phyloP scores from a whole-genome alignment of 768 basidiomycete genomes.

The Asterophora parasitica region DNA sequence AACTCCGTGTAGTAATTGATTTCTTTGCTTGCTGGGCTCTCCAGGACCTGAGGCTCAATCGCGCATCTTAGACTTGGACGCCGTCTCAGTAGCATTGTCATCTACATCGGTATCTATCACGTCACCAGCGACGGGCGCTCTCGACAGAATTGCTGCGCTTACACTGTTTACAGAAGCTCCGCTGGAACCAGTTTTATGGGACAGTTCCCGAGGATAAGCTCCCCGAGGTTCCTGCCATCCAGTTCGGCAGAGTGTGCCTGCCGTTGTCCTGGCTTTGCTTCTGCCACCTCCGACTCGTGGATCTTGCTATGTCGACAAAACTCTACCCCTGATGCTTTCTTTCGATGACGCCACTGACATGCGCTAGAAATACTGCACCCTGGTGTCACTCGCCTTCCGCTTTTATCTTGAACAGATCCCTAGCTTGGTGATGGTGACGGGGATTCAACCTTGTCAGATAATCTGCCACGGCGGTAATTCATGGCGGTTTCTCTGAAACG shows the following conservation, averaged over 20 bases:
- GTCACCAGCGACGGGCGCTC: slow-evolving; percentile 18
- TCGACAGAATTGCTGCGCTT: slow-evolving; percentile 7
- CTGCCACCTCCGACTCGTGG: background rate
- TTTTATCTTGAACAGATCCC: slow-evolving; percentile 10
- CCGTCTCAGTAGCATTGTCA: slow-evolving; percentile 7
- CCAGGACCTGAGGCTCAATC: slow-evolving; percentile 10
- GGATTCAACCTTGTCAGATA: slow-evolving; percentile 8
- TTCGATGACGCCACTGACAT: slow-evolving; percentile 10
- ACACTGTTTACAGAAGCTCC: slow-evolving; percentile 7
- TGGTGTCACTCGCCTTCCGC: slow-evolving; percentile 6
- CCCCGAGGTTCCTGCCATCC: slow-evolving; percentile 3
- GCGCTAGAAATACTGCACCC: background rate
- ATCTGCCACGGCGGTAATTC: slow-evolving; percentile 4
- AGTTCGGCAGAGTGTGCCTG: background rate
- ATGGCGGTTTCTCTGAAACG: slow-evolving; percentile 13
- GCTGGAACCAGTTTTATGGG: slow-evolving; percentile 14
- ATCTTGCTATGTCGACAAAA: slow-evolving; percentile 6
- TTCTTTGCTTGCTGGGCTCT: slow-evolving; percentile 2
- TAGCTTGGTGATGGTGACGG: slow-evolving; percentile 4
- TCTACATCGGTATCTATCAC: slow-evolving; percentile 19
- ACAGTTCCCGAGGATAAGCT: slow-evolving; percentile 5
- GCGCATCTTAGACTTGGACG: slow-evolving; percentile 2
- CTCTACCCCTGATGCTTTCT: slow-evolving; percentile 8
- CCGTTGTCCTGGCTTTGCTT: slow-evolving; percentile 1
- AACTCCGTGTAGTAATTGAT: slow-evolving; percentile 8